Conservation (phyloP, 139 green algal species). For the Closterium sp. region DNA sequence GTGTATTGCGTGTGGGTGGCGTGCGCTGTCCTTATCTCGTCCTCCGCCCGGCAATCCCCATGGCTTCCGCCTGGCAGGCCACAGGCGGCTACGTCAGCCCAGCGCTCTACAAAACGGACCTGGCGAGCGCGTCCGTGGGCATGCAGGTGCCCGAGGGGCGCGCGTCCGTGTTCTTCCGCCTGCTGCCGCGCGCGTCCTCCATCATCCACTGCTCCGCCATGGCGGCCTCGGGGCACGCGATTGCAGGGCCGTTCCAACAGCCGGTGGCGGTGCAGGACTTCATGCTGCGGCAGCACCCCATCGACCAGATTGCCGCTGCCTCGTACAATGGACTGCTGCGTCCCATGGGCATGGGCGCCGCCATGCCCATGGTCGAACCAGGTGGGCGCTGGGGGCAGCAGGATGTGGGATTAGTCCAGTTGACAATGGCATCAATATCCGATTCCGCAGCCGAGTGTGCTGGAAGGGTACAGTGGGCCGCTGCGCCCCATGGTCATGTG, state of each 20-base stretch:
- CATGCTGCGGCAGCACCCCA: conserved; percentile 20
- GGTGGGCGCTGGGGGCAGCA: neutral
- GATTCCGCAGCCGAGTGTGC: neutral
- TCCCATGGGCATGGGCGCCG: neutral
- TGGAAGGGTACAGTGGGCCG: neutral
- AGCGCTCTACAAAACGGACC: conserved; percentile 31
- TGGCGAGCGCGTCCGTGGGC: neutral
- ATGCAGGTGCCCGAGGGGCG: neutral
- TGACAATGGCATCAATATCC: too few relatives aligned
- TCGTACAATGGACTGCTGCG: conserved; percentile 9
- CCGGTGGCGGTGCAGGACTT: conserved; percentile 38
- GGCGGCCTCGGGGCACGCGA: conserved; percentile 13
- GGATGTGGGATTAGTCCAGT: too few relatives aligned
- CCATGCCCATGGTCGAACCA: neutral
- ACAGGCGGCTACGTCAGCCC: conserved; percentile 30
- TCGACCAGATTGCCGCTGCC: conserved; percentile 30
- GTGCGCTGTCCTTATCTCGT: too few relatives aligned
- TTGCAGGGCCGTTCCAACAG: conserved; percentile 21
- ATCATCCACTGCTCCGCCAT: conserved; percentile 45
- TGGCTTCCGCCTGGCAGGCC: neutral
- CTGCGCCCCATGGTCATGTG: too few relatives aligned
- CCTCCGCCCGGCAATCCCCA: too few relatives aligned
- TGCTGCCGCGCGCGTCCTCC: conserved; percentile 30
- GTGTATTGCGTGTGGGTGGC: too few relatives aligned
- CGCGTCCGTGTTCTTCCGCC: conserved; percentile 10